These are phyloP conservation scores for Kodamaea nitidulidarum DNA, from an alignment of 805 yeast species.

Conservation along the genomic window DNA sequence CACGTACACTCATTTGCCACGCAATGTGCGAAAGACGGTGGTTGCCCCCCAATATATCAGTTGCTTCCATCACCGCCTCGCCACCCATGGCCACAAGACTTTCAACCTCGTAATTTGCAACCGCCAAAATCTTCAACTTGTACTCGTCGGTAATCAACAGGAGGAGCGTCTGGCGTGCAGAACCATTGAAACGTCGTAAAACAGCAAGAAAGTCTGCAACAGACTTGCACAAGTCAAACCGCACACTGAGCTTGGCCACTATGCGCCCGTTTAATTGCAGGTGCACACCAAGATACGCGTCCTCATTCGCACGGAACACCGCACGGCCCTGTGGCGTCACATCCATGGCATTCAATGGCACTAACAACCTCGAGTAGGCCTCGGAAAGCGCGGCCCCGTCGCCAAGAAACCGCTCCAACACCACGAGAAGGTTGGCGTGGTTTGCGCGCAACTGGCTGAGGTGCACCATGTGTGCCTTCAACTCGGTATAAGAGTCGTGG, in stretches of 20 bases:
- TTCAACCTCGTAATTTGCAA: slow-evolving; percentile 17
- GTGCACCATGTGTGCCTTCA: slow-evolving; percentile 43
- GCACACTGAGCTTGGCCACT: slow-evolving; percentile 20
- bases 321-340: slow-evolving; percentile 28
- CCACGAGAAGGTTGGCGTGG: slow-evolving; percentile 48
- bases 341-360: slow-evolving; percentile 29
- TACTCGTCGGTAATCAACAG: slow-evolving; percentile 34
- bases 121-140: slow-evolving; percentile 27
- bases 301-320: slow-evolving; percentile 28
- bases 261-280: slow-evolving; percentile 20
- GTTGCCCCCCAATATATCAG: not conserved
- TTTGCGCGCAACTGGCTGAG: slow-evolving; percentile 45
- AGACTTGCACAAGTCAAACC: slow-evolving; percentile 21
- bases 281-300: slow-evolving; percentile 20
- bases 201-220: slow-evolving; percentile 28
- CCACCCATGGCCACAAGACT: no score
- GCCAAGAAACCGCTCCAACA: slow-evolving; percentile 21
- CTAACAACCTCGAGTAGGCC: slow-evolving; percentile 27
- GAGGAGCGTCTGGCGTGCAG: slow-evolving; percentile 14
- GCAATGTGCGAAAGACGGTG: slow-evolving; percentile 1
- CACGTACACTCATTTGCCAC: slow-evolving; percentile 12
- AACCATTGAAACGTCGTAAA: slow-evolving; percentile 20
- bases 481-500: slow-evolving; percentile 29
- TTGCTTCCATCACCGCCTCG: not conserved
- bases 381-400: slow-evolving; percentile 19